These are phyloP conservation scores for Pichia sp. DNA, from an alignment of 1,139 yeast species.

Conservation along the genomic window DNA sequence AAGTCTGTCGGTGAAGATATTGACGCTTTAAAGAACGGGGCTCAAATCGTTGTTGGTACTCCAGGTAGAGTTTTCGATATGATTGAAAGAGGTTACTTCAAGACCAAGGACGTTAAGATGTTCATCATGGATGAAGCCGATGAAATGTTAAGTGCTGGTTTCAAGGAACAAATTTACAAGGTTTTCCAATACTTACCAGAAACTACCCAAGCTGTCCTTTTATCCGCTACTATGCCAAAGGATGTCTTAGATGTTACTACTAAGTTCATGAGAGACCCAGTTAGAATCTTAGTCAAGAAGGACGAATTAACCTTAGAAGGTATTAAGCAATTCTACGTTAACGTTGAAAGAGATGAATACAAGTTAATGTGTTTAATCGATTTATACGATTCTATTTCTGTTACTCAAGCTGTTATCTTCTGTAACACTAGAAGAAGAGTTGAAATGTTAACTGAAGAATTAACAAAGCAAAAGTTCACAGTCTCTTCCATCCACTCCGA, in stretches of 20 bases:
- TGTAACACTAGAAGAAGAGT: constrained; percentile 99
- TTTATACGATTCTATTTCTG: constrained; percentile 95
- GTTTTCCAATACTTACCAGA: constrained; percentile 93
- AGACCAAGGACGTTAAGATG: constrained; percentile 91
- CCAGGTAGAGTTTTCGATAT: constrained; percentile 99
- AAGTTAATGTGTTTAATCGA: constrained; percentile 96
- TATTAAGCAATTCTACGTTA: constrained; percentile 94
- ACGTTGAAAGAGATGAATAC: constrained; percentile 90
- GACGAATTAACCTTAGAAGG: constrained; percentile 99
- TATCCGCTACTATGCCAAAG: constrained; percentile 98
- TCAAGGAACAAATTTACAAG: constrained; percentile 97
- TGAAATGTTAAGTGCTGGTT: constrained; percentile 96
- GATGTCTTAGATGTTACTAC: constrained; percentile 96
- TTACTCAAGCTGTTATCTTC: constrained; percentile 98
- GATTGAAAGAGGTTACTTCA: constrained; percentile 92
- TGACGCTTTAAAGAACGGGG: constrained; percentile 89
- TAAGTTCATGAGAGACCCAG: constrained; percentile 97
- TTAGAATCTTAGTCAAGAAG: constrained; percentile 95
- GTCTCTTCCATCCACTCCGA: constrained; percentile 98
- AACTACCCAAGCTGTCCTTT: constrained; percentile 92
- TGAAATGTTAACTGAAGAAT: constrained; percentile 86
- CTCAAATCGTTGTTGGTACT: constrained; percentile 97
- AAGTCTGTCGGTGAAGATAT: constrained; percentile 90
- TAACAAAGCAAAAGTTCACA: constrained; percentile 86
- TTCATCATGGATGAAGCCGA: constrained; percentile 99